Conservation (phyloP, 345 rosid species). For the Sisymbrium irio region DNA sequence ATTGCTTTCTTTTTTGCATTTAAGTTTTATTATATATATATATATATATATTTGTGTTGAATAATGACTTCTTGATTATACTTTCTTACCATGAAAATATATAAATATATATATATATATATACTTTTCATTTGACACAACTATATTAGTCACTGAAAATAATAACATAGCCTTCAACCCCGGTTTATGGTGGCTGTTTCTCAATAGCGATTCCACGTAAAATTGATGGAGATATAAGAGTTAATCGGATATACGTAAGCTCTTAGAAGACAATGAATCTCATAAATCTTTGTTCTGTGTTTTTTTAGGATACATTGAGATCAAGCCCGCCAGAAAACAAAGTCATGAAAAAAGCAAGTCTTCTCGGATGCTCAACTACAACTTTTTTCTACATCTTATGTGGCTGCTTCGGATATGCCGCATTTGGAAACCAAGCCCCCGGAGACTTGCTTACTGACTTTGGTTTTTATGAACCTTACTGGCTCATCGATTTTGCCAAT, state of each 20-base stretch:
- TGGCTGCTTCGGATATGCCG: slow-evolving; percentile 77
- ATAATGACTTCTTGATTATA: not conserved
- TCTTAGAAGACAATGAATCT: not conserved
- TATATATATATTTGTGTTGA: not conserved
- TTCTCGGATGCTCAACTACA: slow-evolving; percentile 51
- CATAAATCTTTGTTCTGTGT: not conserved
- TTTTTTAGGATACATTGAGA: slow-evolving; percentile 52
- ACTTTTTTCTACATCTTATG: slow-evolving; percentile 73
- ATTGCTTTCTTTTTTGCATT: no score
- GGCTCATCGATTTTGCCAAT: slow-evolving; percentile 82
- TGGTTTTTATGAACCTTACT: slow-evolving; percentile 83
- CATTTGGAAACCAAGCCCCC: slow-evolving; percentile 79
- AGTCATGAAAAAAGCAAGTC: slow-evolving; percentile 60
- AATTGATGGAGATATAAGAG: not conserved
- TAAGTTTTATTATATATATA: no score
- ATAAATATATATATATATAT: no score
- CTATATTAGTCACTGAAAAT: not conserved
- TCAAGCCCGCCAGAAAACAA: slow-evolving; percentile 71
- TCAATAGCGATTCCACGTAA: no score
- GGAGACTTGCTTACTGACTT: slow-evolving; percentile 92
- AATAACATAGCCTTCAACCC: not conserved
- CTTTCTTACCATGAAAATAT: not conserved
- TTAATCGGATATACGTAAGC: not conserved
- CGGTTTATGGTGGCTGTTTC: no score
- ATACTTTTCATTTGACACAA: not conserved